Conservation (phyloP, 192 early-diverging fungal species). For the Diversispora epigaea region DNA sequence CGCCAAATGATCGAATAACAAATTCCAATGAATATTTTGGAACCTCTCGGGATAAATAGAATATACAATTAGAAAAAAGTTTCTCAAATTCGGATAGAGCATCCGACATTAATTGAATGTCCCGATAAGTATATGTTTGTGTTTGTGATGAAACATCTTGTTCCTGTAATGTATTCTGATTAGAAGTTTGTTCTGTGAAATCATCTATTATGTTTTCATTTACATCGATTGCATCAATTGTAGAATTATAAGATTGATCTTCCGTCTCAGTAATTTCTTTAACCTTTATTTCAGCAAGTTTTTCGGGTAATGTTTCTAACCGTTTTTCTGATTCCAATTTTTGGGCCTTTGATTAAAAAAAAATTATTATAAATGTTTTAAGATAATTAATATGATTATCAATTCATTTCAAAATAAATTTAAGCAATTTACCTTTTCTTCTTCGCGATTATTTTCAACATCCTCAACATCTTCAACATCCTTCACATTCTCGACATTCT, state of each 20-base stretch:
- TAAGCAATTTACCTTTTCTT: not conserved
- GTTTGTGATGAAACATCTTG: conserved; percentile 40
- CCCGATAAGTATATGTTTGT: conserved; percentile 46
- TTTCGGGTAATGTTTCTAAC: conserved; percentile 17
- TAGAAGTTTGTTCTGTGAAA: conserved; percentile 41
- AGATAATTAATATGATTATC: not conserved
- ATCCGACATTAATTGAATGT: conserved; percentile 54
- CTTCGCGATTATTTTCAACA: not conserved
- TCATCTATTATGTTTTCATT: conserved; percentile 50
- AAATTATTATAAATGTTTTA: not conserved
- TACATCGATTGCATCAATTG: conserved; percentile 28
- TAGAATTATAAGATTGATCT: not conserved
- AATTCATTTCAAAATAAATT: not conserved
- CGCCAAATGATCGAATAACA: conserved; percentile 87
- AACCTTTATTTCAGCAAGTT: conserved; percentile 15
- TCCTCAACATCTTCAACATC: conserved; percentile 30
- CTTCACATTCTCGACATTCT: conserved; percentile 20
- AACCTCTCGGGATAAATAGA: conserved; percentile 92
- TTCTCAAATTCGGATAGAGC: conserved; percentile 47
- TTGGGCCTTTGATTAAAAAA: not conserved
- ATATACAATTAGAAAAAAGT: conserved; percentile 64
- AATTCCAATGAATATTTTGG: conserved; percentile 92
- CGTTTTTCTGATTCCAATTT: conserved; percentile 22
- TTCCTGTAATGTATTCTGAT: conserved; percentile 30
- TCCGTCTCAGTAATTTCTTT: not conserved